These are phyloP conservation scores for Phytophthora constricta DNA, from an alignment of 352 stramenopile genomes.

Conservation along the genomic window DNA sequence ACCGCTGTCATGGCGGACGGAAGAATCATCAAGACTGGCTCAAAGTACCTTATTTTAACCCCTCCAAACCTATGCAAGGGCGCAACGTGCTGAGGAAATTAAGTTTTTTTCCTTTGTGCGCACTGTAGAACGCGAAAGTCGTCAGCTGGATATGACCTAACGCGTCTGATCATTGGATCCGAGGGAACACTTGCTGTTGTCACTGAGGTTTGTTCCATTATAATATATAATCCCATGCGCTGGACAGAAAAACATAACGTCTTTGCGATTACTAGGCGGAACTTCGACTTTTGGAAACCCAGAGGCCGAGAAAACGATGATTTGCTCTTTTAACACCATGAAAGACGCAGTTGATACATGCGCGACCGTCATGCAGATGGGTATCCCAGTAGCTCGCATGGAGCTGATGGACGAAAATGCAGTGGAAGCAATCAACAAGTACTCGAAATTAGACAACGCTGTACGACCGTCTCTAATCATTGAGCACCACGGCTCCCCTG, in stretches of 20 bases:
- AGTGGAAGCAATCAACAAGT: slow-evolving; percentile 80
- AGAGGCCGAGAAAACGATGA: slow-evolving; percentile 88
- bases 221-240: too few relatives aligned
- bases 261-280: slow-evolving; percentile 55
- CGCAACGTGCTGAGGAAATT: neutral
- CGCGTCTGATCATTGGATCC: slow-evolving; percentile 93
- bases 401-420: slow-evolving; percentile 85
- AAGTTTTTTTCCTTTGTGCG: too few relatives aligned
- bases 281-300: slow-evolving; percentile 94
- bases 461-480: slow-evolving; percentile 93
- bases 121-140: slow-evolving; percentile 96
- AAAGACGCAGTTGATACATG: slow-evolving; percentile 82
- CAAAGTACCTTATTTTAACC: slow-evolving; percentile 48
- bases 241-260: too few relatives aligned
- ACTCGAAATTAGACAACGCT: slow-evolving; percentile 76
- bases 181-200: slow-evolving; percentile 96
- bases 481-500: slow-evolving; percentile 88
- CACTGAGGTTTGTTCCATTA: slow-evolving; percentile 73
- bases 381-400: slow-evolving; percentile 85
- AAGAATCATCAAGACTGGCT: slow-evolving; percentile 87
- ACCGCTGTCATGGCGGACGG: slow-evolving; percentile 93
- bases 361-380: slow-evolving; percentile 83
- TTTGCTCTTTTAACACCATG: slow-evolving; percentile 93
- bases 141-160: slow-evolving; percentile 96
- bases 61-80: neutral